A percentile compares a stretch with the other conserved stretches of the same genome.
phyloP scores from a whole-genome alignment of 148 eudicot species.

The Salicornia ramosissima region DNA sequence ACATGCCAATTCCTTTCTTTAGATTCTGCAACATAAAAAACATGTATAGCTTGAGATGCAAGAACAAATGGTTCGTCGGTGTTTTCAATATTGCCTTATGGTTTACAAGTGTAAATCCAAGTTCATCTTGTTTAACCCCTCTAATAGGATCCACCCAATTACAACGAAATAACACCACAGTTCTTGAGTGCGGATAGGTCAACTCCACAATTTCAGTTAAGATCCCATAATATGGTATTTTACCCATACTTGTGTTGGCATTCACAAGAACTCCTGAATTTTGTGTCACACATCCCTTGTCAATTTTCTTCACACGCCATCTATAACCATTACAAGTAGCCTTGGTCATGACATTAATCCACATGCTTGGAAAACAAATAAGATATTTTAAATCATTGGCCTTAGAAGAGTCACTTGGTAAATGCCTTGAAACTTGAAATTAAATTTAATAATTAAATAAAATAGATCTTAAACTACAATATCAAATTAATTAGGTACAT shows the following conservation, averaged over 20 bases:
- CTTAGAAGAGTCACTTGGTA: neutral
- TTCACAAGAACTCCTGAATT: conserved; percentile 7
- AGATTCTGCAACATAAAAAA: too few species aligned
- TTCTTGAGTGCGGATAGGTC: too few species aligned
- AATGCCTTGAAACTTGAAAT: conserved; percentile 7
- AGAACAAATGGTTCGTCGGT: too few species aligned
- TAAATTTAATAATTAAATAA: neutral
- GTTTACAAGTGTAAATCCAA: too few species aligned
- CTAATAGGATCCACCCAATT: too few species aligned
- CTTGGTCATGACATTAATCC: neutral
- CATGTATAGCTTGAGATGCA: too few species aligned
- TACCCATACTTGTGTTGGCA: neutral
- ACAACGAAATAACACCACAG: too few species aligned
- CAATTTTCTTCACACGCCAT: conserved; percentile 7
- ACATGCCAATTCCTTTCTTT: conserved; percentile 3
- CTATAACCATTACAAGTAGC: conserved; percentile 1
- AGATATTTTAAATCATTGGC: neutral
- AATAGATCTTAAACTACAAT: neutral
- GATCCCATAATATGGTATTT: conserved; percentile 1
- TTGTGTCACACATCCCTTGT: neutral
- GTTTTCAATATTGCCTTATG: too few species aligned
- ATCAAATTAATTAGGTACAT: neutral
- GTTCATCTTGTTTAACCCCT: too few species aligned
- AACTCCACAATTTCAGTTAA: conserved; percentile 1
- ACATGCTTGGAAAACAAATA: neutral